Conservation (phyloP, 1,139 yeast genomes). For the Taphrina flavorubra region DNA sequence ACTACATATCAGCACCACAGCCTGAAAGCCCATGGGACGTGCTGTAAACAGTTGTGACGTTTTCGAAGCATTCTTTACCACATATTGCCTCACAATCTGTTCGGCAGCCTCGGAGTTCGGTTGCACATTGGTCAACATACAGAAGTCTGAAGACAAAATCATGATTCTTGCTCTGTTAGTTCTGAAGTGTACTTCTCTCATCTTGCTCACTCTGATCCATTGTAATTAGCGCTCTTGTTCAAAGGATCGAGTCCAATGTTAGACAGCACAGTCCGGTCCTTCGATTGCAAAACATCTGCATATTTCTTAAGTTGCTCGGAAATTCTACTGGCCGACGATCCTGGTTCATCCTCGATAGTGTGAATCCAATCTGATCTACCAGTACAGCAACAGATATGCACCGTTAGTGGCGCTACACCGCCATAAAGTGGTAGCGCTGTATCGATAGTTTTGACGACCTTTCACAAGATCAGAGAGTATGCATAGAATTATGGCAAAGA, state of each 20-base stretch:
- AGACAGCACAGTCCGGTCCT: slow-evolving; percentile 27
- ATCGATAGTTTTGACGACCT: slow-evolving; percentile 27
- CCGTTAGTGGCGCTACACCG: slow-evolving; percentile 31
- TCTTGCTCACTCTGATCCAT: slow-evolving; percentile 20
- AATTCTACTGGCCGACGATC: slow-evolving; percentile 16
- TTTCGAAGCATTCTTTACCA: not conserved
- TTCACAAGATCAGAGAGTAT: not conserved
- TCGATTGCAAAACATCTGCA: not conserved
- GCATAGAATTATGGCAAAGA: not conserved
- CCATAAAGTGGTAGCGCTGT: slow-evolving; percentile 24
- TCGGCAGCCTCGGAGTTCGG: not conserved
- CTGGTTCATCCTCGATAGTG: slow-evolving; percentile 26
- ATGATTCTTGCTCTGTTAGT: not conserved
- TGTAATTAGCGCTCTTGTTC: not conserved
- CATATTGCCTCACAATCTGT: slow-evolving; percentile 6
- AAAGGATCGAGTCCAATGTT: slow-evolving; percentile 16
- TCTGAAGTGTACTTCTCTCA: too few relatives aligned
- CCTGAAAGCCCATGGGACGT: slow-evolving; percentile 9
- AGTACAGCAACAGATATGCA: slow-evolving; percentile 27
- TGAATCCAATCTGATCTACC: slow-evolving; percentile 33
- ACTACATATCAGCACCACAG: slow-evolving; percentile 28
- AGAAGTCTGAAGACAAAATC: slow-evolving; percentile 16
- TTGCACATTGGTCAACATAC: slow-evolving; percentile 18
- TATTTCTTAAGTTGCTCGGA: not conserved
- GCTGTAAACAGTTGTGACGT: not conserved